A percentile compares a stretch with the other conserved stretches of the same genome.
Evolutionary conservation across 2,329 filamentous ascomycete species (phyloP).

Genomic region (Diplodia corticola): DNA sequence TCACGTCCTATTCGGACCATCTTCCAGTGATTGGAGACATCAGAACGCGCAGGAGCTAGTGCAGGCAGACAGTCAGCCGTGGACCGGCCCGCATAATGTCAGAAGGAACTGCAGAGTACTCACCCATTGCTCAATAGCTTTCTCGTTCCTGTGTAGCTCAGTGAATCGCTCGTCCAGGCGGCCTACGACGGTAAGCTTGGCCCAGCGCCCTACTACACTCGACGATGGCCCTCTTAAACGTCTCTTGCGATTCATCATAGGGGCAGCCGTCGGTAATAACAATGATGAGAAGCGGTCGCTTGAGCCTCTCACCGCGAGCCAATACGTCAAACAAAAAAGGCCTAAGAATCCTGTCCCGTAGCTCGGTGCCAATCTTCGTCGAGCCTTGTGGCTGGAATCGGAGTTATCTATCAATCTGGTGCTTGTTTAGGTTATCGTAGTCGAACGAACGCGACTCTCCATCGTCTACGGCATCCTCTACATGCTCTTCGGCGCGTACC

Average conservation of each 20-base stretch:
- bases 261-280: background rate
- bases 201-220: background rate
- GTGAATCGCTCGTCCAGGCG: background rate
- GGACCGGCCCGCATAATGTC: background rate
- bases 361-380: background rate
- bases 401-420: background rate
- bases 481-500: conserved; percentile 50
- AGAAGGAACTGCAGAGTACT: background rate
- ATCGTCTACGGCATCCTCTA: conserved; percentile 55
- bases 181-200: background rate
- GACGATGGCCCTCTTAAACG: background rate
- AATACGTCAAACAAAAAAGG: background rate
- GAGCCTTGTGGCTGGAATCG: background rate
- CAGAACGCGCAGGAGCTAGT: background rate
- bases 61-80: background rate
- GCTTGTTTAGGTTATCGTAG: background rate
- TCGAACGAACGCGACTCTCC: conserved; percentile 30
- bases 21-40: background rate
- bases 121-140: background rate
- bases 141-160: background rate
- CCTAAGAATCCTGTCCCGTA: background rate
- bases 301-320: background rate
- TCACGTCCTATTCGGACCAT: no score
- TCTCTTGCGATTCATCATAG: background rate
- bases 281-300: background rate